These are phyloP conservation scores for Candida odintsovae DNA, from an alignment of 805 yeast species.

Conservation along the genomic window DNA sequence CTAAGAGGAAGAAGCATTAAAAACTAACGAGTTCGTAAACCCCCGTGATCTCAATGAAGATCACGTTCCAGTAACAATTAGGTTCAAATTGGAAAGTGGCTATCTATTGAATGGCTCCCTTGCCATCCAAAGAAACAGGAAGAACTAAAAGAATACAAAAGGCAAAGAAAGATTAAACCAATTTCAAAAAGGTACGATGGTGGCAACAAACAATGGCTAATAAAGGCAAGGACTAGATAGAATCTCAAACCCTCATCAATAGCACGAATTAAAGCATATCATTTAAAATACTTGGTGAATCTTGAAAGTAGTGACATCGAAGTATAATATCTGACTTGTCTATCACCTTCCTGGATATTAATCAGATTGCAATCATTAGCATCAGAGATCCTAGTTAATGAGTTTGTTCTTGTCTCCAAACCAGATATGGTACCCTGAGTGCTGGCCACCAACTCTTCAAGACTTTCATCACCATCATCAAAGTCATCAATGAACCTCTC, in stretches of 20 bases:
- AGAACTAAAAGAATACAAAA: not conserved
- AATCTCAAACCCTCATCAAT: not conserved
- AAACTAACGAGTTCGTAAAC: not conserved
- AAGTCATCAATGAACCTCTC: slow-evolving; percentile 1
- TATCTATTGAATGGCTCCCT: not conserved
- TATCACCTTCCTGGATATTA: slow-evolving; percentile 14
- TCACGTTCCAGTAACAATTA: not conserved
- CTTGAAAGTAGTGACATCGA: slow-evolving; percentile 21
- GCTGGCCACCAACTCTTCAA: slow-evolving; percentile 14
- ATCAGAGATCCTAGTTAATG: not conserved
- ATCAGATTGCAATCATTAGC: slow-evolving; percentile 5
- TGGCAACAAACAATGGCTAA: not conserved
- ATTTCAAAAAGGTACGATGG: not conserved
- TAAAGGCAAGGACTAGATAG: not conserved
- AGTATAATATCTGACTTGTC: slow-evolving; percentile 16
- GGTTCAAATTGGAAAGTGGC: not conserved
- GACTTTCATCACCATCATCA: slow-evolving; percentile 12
- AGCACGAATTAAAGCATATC: not conserved
- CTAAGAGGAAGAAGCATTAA: not conserved
- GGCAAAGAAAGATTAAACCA: not conserved
- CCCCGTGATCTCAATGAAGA: not conserved
- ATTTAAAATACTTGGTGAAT: slow-evolving; percentile 22
- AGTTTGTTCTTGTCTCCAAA: not conserved
- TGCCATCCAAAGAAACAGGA: not conserved
- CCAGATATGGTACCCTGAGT: slow-evolving; percentile 18